Base-by-base conservation (phyloP, 2,329 filamentous ascomycete species). In the Trematosphaeria pertusa region DNA sequence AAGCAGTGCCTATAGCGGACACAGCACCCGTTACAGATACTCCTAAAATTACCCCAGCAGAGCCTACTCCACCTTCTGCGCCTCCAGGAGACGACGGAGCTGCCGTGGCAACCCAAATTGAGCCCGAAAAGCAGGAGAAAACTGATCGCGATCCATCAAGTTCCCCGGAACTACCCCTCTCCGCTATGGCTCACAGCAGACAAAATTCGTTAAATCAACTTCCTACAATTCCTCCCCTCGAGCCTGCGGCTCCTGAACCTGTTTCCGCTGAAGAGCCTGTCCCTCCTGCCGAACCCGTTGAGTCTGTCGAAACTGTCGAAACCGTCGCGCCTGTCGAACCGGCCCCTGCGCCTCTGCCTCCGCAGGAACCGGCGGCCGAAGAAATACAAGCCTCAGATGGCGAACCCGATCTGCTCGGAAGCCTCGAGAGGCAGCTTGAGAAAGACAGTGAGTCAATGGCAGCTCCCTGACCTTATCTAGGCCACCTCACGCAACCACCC, bases 351-450 rank as follows among this genome's bases (percentile, higher is more conserved):
- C 32, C 52, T 10, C 35, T 48, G n/a, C 28, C 35, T 24, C 14
- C 37, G n/a, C 40, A 58, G 24, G 34, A 43, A 11, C 42, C 35
- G 20, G 20, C 57, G 19, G 30, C 45, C 10, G 54, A 56, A 20
- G 43, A 55, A 17, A 44, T 46, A 8, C 56, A 55, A 7, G 50
- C 62, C 24, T 64, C 71, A 14, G 72, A 73, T 28, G 68, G 64
- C 6, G 74, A 76, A 42, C 59, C 73, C 21, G 77, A 80, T 62
- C 56, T 80, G 22, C 60, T 80, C 20, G 76, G 75, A 26, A 79
- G 73, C 44, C 56, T 80, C 18, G 78, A 81, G 53, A 71, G 70
- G 18, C 76, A 77, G 43, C 52, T 78, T 35, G 69, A 72, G 18
- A 63, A 67, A 40, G 64, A 67, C 30, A 61, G 58, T 40, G 50